Evolutionary conservation across 225 moss, liverwort and hornwort species (phyloP), one percentile per base, ranked within the genome.

Genomic region (Pseudoscleropodium purum): DNA sequence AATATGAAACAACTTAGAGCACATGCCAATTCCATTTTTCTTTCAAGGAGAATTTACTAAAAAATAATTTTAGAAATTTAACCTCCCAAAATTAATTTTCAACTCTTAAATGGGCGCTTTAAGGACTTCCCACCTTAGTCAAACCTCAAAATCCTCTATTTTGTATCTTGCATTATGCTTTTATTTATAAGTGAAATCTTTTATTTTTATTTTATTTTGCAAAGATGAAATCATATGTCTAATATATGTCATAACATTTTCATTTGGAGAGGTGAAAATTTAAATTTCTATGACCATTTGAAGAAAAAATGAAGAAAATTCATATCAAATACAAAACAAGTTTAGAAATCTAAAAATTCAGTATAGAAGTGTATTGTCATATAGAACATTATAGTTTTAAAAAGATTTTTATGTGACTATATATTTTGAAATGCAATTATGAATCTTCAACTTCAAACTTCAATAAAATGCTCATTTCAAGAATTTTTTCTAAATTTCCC

Each of bases 1-100:
- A n/a, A 21, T 7, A 37, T 68, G 20, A 68, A 37, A 68, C 1
- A 0, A 23, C n/a, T n/a, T n/a, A 5, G 0, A 0, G 13, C 21
- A 23, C 12, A 68, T 68, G 21, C 6, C 21, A 37, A 68, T 21
- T 36, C 3, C 36, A 36, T 67, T 11, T 68, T 3, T 20, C 20
- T 36, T 68, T 37, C 11, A 37, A 37, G 3, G 20, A 37, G 1
- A 37, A 37, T 68, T 31, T 64, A 31, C 16, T 31, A 31, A 64
- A 31, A 65, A 33, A 0, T 64, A 31, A 8, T 33, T 17, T 2
- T 33, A 33, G 2, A 65, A 8, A 65, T 65, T 65, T 33, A 16
- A 33, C 64, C 33, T 33, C 7, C 9, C 17, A 8, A 33, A 33
- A 65, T 17, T 65, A 33, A 64, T 15, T 64, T 29, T 31, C 5